These are phyloP conservation scores for Casuarina glauca DNA, from an alignment of 306 rosid species.

Conservation along the genomic window DNA sequence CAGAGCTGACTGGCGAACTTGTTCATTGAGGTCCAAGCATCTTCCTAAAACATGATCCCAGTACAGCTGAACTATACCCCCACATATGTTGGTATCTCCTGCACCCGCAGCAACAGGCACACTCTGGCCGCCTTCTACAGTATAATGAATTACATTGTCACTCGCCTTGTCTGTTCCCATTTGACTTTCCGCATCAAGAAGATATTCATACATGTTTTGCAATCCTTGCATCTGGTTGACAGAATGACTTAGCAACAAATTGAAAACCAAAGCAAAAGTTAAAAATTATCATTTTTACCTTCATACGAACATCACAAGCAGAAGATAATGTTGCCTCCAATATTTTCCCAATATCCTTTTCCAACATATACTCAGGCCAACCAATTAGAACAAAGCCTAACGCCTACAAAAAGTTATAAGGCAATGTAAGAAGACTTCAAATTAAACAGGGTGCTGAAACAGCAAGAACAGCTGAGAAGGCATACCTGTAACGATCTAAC, in stretches of 20 bases:
- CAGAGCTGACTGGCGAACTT: conserved; percentile 81
- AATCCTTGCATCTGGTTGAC: conserved; percentile 83
- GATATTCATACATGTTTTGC: conserved; percentile 92
- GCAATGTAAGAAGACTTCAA: conserved; percentile 31
- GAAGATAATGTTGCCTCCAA: conserved; percentile 64
- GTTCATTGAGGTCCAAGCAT: conserved; percentile 75
- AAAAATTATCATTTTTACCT: conserved; percentile 49
- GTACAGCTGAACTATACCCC: conserved; percentile 92
- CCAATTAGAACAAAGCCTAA: conserved; percentile 89
- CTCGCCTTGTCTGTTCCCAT: conserved; percentile 62
- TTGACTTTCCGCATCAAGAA: conserved; percentile 89
- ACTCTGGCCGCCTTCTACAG: conserved; percentile 62
- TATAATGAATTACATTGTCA: conserved; percentile 39
- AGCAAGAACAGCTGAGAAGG: conserved; percentile 13
- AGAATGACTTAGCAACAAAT: conserved; percentile 37
- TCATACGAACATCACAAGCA: conserved; percentile 68
- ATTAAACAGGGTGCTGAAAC: conserved; percentile 14
- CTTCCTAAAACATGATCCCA: conserved; percentile 85
- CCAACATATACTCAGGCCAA: conserved; percentile 93
- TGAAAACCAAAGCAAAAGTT: conserved; percentile 12
- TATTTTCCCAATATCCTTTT: conserved; percentile 76
- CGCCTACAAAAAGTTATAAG: conserved; percentile 63
- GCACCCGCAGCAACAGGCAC: conserved; percentile 99
- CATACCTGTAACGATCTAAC: conserved; percentile 90
- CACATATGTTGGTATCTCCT: conserved; percentile 97